Base-by-base conservation (phyloP, 495 filamentous ascomycete species). In the Cetradonia linearis region DNA sequence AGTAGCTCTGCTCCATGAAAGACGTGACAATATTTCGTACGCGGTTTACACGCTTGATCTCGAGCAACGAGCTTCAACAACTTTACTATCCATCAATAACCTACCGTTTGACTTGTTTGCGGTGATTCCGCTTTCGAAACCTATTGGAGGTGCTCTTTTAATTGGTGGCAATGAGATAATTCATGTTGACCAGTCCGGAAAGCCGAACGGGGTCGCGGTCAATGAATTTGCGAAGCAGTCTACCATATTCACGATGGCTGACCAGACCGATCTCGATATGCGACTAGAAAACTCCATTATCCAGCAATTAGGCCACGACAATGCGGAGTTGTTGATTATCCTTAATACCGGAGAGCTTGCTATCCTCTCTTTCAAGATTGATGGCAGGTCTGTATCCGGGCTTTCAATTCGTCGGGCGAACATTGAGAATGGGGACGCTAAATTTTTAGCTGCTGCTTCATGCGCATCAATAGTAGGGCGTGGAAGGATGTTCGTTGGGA, bases 161-260 rank as follows among this genome's bases (percentile, higher is more conserved):
- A 75, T 98, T 46, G 94, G 93, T 9, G 78, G 78, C 14, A 96
- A 97, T 70, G 88, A 95, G 67, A 71, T 98, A 61, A 87, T 98
- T 59, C 94, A 98, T 72, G 85, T 98, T 62, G 93, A 97, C 69
- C 94, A 97, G 76, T 86, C 88, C 14, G 93, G 93, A 6, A 96
- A 94, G 72, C 82, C 89, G 16, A 95, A 86, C 67, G 93, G 89
- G 11, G 87, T 97, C 42, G 92, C 85, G n/a, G 89, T 97, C 65
- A 98, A 98, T 67, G 83, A 85, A 30, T 94, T 95, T 72, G 83
- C 89, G 11, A 87, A 83, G 66, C 77, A 85, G 58, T 77, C 80
- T 50, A 96, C 92, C 11, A 78, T 85, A 3, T 96, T 96, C 66
- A 73, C 80, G 5, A 82, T 98, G 70, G 76, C 79, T 10, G 93